phyloP scores from a whole-genome alignment of 257 asterid species.

The Knoxia roxburghii region DNA sequence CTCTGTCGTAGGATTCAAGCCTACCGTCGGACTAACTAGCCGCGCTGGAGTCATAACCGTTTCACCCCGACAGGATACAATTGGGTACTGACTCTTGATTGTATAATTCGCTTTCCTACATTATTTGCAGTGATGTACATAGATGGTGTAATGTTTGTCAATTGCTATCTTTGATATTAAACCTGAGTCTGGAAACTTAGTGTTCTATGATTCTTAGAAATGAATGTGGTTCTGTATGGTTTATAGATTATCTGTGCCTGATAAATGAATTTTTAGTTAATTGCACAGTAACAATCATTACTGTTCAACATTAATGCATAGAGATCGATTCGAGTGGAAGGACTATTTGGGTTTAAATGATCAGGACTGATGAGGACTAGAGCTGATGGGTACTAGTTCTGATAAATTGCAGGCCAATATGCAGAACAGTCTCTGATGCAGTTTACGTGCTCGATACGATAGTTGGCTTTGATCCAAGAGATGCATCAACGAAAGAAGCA shows the following conservation, averaged over 20 bases:
- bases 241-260: neutral
- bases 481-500: slow-evolving; percentile 42
- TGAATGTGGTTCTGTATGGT: too few species aligned
- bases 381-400: neutral
- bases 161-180: neutral
- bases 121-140: neutral
- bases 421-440: slow-evolving; percentile 61
- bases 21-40: slow-evolving; percentile 66
- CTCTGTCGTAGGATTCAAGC: slow-evolving; percentile 64
- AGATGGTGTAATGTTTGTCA: neutral
- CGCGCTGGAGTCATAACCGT: slow-evolving; percentile 67
- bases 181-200: too few species aligned
- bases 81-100: slow-evolving; percentile 46
- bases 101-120: neutral
- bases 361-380: neutral
- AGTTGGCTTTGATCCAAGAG: slow-evolving; percentile 50
- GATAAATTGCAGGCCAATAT: slow-evolving; percentile 41
- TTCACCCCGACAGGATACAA: slow-evolving; percentile 56
- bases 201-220: too few species aligned
- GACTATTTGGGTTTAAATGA: neutral
- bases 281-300: too few species aligned
- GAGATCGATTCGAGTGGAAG: neutral
- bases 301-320: neutral
- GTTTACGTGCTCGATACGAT: slow-evolving; percentile 55
- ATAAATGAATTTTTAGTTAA: neutral